Conservation (phyloP, 331 rosid genomes). For the Rhamnella rubrinervis region DNA sequence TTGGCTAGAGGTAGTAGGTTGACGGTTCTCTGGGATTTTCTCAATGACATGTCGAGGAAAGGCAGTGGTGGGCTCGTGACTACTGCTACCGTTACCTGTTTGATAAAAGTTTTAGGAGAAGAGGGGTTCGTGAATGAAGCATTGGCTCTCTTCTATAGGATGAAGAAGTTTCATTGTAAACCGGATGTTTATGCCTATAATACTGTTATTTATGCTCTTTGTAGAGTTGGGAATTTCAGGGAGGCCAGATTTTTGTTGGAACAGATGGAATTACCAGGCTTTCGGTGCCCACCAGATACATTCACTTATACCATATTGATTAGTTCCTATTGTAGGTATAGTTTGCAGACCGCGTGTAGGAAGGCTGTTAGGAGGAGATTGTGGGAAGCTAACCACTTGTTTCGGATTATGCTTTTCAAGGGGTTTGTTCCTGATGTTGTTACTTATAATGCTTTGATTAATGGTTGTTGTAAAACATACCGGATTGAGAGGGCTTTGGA, state of each 20-base stretch:
- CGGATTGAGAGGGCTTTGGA: slow-evolving; percentile 69
- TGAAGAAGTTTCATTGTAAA: slow-evolving; percentile 68
- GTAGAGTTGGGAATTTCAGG: slow-evolving; percentile 64
- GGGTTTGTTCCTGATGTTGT: slow-evolving; percentile 85
- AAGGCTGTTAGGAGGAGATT: slow-evolving; percentile 76
- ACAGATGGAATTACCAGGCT: slow-evolving; percentile 92
- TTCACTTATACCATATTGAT: slow-evolving; percentile 70
- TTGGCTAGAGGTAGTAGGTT: slow-evolving; percentile 51
- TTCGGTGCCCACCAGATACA: slow-evolving; percentile 70
- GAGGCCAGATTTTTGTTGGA: slow-evolving; percentile 69
- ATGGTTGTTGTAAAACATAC: slow-evolving; percentile 84
- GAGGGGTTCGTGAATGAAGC: slow-evolving; percentile 76
- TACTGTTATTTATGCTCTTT: slow-evolving; percentile 56
- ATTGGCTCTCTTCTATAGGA: slow-evolving; percentile 55
- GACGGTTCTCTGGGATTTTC: slow-evolving; percentile 62
- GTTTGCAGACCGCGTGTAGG: slow-evolving; percentile 64
- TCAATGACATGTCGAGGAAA: slow-evolving; percentile 50
- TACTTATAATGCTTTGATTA: slow-evolving; percentile 75
- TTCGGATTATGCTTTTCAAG: slow-evolving; percentile 74
- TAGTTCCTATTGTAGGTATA: slow-evolving; percentile 63
- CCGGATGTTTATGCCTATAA: slow-evolving; percentile 75
- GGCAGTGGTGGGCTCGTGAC: slow-evolving; percentile 44
- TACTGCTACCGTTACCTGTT: slow-evolving; percentile 66
- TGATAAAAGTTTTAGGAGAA: slow-evolving; percentile 84
- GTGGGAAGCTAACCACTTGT: slow-evolving; percentile 82